Evolutionary conservation across 2,329 filamentous ascomycete species (phyloP), one percentile per base, ranked within the genome.

Genomic region (Pseudogymnoascus sp.): DNA sequence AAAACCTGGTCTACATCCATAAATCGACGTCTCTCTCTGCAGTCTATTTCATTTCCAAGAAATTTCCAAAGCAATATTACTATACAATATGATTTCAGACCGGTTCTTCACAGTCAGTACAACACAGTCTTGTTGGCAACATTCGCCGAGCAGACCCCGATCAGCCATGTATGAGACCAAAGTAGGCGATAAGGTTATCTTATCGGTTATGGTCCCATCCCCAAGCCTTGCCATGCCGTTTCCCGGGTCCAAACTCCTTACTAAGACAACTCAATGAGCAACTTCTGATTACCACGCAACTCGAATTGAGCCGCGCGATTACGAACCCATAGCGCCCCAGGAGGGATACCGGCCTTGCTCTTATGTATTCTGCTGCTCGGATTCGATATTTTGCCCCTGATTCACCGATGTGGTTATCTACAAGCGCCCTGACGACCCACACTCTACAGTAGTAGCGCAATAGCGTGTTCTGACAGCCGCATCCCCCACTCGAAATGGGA

Each of bases 271-370:
- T 33, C 49, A 33, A 33, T 33, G 49, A 33, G 28, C 25, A 4
- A 33, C 49, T 33, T 33, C 28, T 55, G 49, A 55, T 55, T 55
- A 55, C 49, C 30, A 55, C 49, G 49, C 49, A 55, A 55, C 49
- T 19, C 49, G 9, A 55, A 55, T 55, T 33, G 49, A 55, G 49
- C 49, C 49, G n/a, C 4, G 28, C 8, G 5, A 55, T 55, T 55
- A 33, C 28, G 49, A 55, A 22, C 28, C 7, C 28, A 55, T 22
- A 55, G n/a, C 49, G 14, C 49, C 28, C 49, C 49, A 55, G 28
- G 28, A 33, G 49, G 25, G 28, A 55, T 33, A 55, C 16, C n/a
- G n/a, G 49, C 49, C 28, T 55, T 55, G 28, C 8, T 33, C 28
- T 33, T 55, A 55, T 55, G 49, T 55, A 11, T 55, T 22, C n/a